phyloP scores from a whole-genome alignment of 2,329 filamentous ascomycete species.

The Alternaria brassicicola region DNA sequence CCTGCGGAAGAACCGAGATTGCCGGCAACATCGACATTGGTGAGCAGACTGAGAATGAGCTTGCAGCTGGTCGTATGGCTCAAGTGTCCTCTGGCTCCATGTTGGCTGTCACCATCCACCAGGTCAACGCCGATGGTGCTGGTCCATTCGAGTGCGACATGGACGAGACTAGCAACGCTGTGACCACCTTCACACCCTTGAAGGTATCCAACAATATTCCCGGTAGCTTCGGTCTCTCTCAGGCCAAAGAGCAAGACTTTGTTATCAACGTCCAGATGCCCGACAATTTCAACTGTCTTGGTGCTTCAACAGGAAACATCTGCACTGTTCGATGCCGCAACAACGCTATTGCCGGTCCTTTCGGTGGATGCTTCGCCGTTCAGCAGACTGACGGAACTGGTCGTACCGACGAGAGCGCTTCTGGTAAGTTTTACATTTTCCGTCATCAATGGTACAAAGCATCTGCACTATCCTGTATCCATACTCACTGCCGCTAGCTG shows the following conservation, averaged over 20 bases:
- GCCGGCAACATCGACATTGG: constrained; percentile 48
- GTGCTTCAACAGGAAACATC: constrained; percentile 62
- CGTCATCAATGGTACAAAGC: neutral
- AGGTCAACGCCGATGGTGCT: constrained; percentile 69
- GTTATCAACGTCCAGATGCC: constrained; percentile 64
- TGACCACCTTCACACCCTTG: constrained; percentile 56
- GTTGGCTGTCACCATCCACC: constrained; percentile 52
- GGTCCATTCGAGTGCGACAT: constrained; percentile 70
- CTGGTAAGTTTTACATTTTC: constrained; percentile 31
- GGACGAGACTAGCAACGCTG: constrained; percentile 60
- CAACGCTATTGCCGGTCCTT: constrained; percentile 65
- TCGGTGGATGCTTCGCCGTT: constrained; percentile 65
- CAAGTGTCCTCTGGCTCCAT: constrained; percentile 33
- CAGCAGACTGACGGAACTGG: constrained; percentile 59
- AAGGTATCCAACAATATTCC: constrained; percentile 65
- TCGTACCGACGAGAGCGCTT: constrained; percentile 30
- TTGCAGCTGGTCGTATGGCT: constrained; percentile 41
- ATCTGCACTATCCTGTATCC: constrained; percentile 14
- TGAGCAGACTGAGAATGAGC: constrained; percentile 47
- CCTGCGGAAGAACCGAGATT: constrained; percentile 46
- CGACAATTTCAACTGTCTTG: constrained; percentile 59
- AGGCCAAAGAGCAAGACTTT: constrained; percentile 62
- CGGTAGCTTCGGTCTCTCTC: constrained; percentile 63
- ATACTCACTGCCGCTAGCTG: constrained; percentile 41
- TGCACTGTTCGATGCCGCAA: constrained; percentile 70